Conservation (phyloP, 495 filamentous ascomycete species). For the Hypoxylon lenormandii region DNA sequence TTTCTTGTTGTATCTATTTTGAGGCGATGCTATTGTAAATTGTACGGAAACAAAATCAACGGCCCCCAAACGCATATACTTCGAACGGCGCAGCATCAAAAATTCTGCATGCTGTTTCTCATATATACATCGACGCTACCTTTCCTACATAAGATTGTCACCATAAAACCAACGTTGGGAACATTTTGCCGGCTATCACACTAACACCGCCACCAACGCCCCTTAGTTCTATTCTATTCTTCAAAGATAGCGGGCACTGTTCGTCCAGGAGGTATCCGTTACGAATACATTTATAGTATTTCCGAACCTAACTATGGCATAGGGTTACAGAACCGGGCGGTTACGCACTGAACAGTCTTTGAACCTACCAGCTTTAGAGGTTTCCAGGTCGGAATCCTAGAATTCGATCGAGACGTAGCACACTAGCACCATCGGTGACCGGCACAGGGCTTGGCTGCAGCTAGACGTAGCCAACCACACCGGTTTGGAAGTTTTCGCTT, state of each 20-base stretch:
- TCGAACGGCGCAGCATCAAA: conserved; percentile 39
- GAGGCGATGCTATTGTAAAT: conserved; percentile 42
- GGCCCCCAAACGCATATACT: conserved; percentile 37
- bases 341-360: conserved; percentile 25
- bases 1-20: conserved; percentile 41
- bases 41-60: conserved; percentile 26
- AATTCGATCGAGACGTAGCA: conserved; percentile 16
- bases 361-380: conserved; percentile 7
- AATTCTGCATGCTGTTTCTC: conserved; percentile 27
- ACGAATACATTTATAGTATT: conserved; percentile 33
- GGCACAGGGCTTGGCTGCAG: conserved; percentile 37
- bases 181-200: conserved; percentile 19
- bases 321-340: conserved; percentile 6
- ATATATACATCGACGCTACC: conserved; percentile 33
- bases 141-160: conserved; percentile 20
- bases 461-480: conserved; percentile 28
- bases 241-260: conserved; percentile 9
- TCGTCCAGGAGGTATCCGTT: conserved; percentile 14
- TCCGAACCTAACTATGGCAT: background rate
- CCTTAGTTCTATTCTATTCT: conserved; percentile 25
- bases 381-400: conserved; percentile 16
- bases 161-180: conserved; percentile 22
- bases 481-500: background rate
- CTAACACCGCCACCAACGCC: conserved; percentile 41
- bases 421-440: conserved; percentile 14